A percentile compares a stretch with the other conserved stretches of the same genome.
phyloP scores from a whole-genome alignment of 805 yeast genomes.

The Suhomyces xylopsoci region DNA sequence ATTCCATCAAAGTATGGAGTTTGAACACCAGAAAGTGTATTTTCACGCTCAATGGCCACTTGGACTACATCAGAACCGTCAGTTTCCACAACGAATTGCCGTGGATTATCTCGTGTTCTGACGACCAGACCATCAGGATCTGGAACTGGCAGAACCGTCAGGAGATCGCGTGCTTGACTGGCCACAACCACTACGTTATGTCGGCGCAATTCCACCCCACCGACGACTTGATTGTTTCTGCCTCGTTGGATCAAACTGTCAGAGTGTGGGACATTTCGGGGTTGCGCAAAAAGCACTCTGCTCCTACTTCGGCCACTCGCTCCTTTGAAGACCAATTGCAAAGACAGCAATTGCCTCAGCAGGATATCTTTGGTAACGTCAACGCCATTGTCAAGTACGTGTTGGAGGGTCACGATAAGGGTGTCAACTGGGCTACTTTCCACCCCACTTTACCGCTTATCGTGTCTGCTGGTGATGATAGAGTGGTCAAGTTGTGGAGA shows the following conservation, averaged over 20 bases:
- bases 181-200: constrained; percentile 98
- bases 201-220: constrained; percentile 96
- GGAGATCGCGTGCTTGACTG: constrained; percentile 94
- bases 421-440: constrained; percentile 98
- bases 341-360: constrained; percentile 70
- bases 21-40: constrained; percentile 85
- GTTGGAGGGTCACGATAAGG: constrained; percentile 96
- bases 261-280: constrained; percentile 99
- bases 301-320: constrained; percentile 53
- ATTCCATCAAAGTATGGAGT: constrained; percentile 94
- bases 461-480: constrained; percentile 94
- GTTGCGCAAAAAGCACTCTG: constrained; percentile 90
- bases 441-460: constrained; percentile 95
- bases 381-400: constrained; percentile 95
- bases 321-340: constrained; percentile 58
- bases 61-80: constrained; percentile 93
- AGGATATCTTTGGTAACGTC: constrained; percentile 90
- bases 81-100: constrained; percentile 95
- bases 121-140: constrained; percentile 96
- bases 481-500: constrained; percentile 94
- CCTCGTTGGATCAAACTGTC: constrained; percentile 97
- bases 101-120: constrained; percentile 94
- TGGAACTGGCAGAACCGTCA: constrained; percentile 99
- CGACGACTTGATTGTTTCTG: constrained; percentile 91
- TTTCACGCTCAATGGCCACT: constrained; percentile 88